Evolutionary conservation across 2,329 filamentous ascomycete species (phyloP).

Genomic region (Immersiporthe knoxdaviesiana): DNA sequence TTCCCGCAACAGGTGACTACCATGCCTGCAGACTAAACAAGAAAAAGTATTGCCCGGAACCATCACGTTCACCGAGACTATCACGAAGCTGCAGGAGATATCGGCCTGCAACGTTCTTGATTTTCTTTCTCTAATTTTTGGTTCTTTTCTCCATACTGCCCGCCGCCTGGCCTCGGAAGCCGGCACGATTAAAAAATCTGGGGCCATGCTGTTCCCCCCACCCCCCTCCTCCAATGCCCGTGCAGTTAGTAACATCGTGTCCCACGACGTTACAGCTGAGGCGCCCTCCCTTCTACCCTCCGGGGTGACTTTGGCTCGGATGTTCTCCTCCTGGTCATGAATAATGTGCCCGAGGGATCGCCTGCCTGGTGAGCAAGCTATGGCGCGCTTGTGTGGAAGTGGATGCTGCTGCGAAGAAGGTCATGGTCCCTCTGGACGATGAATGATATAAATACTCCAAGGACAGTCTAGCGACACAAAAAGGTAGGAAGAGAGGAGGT

Average conservation of each 20-base stretch:
- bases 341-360: background rate
- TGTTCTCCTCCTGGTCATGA: background rate
- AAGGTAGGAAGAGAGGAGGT: background rate
- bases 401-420: background rate
- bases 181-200: conserved; percentile 3
- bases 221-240: background rate
- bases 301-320: background rate
- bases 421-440: background rate
- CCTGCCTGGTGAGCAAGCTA: too few relatives aligned
- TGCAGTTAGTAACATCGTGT: conserved; percentile 11
- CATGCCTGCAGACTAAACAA: conserved; percentile 5
- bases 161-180: background rate
- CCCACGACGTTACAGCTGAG: conserved; percentile 4
- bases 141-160: background rate
- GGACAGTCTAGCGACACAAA: background rate
- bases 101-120: background rate
- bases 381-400: background rate
- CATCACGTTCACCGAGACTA: conserved; percentile 12
- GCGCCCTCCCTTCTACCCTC: background rate
- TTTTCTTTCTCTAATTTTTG: background rate
- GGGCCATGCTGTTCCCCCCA: background rate
- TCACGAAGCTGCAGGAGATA: conserved; percentile 7
- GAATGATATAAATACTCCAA: conserved; percentile 2
- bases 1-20: background rate
- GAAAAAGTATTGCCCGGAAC: background rate